These are phyloP conservation scores for Parsonsia alboflavescens DNA, from an alignment of 257 asterid genomes.

Conservation along the genomic window DNA sequence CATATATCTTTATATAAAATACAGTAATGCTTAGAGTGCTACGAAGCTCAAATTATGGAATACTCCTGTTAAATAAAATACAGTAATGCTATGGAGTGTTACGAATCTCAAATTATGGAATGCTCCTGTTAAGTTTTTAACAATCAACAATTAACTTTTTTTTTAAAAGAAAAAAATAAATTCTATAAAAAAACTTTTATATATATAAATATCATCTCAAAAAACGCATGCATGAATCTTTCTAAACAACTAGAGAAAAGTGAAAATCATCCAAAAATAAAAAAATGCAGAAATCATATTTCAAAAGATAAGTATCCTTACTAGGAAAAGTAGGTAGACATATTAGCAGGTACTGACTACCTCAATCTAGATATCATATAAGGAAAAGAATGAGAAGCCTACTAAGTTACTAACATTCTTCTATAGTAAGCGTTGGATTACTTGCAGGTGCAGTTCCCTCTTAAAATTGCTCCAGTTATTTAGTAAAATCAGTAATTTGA, in stretches of 20 bases:
- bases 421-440: background rate
- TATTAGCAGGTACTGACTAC: background rate
- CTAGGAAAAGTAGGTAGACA: background rate
- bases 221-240: background rate
- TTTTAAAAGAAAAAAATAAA: too few species aligned
- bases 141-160: too few species aligned
- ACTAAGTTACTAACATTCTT: background rate
- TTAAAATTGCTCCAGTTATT: background rate
- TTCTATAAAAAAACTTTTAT: too few species aligned
- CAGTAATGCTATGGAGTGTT: too few species aligned
- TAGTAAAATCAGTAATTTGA: background rate
- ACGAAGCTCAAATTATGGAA: too few species aligned
- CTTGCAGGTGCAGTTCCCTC: background rate
- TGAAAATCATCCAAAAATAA: background rate
- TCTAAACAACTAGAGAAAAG: background rate
- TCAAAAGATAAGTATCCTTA: background rate
- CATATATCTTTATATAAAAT: too few species aligned
- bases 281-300: background rate
- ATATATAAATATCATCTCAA: too few species aligned
- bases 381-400: background rate
- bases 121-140: too few species aligned
- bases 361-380: background rate
- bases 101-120: too few species aligned
- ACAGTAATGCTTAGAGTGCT: too few species aligned
- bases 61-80: too few species aligned